Evolutionary conservation across 2,329 filamentous ascomycete species (phyloP), one percentile per base, ranked within the genome.

Genomic region (Exserohilum turcica): DNA sequence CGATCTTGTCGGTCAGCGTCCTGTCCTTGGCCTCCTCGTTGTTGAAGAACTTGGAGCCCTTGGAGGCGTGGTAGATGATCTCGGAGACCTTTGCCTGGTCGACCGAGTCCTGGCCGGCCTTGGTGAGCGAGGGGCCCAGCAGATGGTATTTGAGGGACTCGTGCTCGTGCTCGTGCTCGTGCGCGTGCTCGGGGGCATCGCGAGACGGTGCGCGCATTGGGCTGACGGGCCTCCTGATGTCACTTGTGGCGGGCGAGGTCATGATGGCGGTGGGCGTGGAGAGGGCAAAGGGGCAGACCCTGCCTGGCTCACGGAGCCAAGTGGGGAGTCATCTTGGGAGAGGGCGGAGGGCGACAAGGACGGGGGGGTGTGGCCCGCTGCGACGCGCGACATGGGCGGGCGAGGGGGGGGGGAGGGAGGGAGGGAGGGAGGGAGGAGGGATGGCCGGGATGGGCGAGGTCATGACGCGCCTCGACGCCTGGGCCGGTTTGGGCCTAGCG

Each of bases 21-120:
- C 88, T 88, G 78, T 97, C 93, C 65, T 87, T 88, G 51, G 78
- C 82, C 71, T 96, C 89, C 74, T 99, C 94, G 54, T 92, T 91
- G 63, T 88, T 90, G 82, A 97, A 99, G 78, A 88, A 99, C 73
- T 96, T 97, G 62, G 91, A 96, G 42, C 94, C 94, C 72, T 95
- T 97, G 13, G 92, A 97, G 9, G 92, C 92, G 73, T 96, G 91
- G 77, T 97, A 97, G 55, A 99, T 99, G 63, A 97, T 88, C 65
- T 97, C 92, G 2, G 92, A 95, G 43, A 99, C 92, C 79, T 94
- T 96, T 59, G 84, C 83, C 77, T 97, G 94, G 67, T 99, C 91
- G n/a, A 97, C 93, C 13, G 85, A 82, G 68, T 96, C 91, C 72
- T 97, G 92, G 1, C 94, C 94, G 27, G 92, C 90, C 74, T 99